Evolutionary conservation across 2,329 filamentous ascomycete genomes (phyloP), one percentile per base, ranked within the genome.

Genomic region (Onygenales sp.): DNA sequence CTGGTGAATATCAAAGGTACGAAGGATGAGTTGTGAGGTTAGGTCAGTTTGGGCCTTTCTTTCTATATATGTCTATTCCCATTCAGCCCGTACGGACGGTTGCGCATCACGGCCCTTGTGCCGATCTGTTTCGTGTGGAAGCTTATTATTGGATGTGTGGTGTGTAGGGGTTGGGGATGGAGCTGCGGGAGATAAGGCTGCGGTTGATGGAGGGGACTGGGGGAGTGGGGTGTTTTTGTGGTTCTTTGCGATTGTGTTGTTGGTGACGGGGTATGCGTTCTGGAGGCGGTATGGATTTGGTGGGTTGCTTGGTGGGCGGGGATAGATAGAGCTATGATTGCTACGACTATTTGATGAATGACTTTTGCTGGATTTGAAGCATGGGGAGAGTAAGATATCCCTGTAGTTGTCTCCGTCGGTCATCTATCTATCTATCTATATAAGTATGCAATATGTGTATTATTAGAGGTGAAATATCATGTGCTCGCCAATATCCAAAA

Each of bases 1-100:
- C 76, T 97, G 60, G 77, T 96, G 63, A 85, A 80, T 53, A 96
- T 97, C 65, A 77, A 84, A 13, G 90, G 90, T 33, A 87, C 92
- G 51, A 74, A 73, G 66, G 71, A 74, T 63, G 72, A 75, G 63
- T 60, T 74, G 54, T 75, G 63, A 65, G 54, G 47, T 49, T n/a
- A 31, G 35, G 17, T 41, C 21, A 31, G 21, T 49, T 41, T 41
- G n/a, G n/a, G 9, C 17, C 46, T 36, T 7, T 31, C 36, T 14
- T 13, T 48, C 7, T 14, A 14, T 49, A 11, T n/a, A 13, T 36
- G 35, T 5, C 17, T 11, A 13, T 27, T 27, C 10, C n/a, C 7
- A 11, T 2, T 6, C 17, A 17, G 17, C 17, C 17, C 17, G 17
- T 17, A 17, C 17, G 17, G 17, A 17, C 17, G 17, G 17, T 17